Evolutionary conservation across 352 stramenopile genomes (phyloP).

Genomic region (Phytophthora hybrid): DNA sequence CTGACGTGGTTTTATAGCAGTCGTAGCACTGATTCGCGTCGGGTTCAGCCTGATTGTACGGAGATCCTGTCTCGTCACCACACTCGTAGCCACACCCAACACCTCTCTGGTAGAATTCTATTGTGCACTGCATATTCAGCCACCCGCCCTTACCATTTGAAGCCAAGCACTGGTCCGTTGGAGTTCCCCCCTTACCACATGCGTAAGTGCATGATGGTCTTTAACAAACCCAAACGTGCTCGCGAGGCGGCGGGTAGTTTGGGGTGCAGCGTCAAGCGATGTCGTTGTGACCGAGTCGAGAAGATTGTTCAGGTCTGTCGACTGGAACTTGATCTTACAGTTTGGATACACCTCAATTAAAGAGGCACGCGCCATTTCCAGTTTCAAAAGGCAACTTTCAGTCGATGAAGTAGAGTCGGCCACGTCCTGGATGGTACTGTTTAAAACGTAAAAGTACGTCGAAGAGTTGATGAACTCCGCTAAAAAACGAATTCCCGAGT

Average conservation of each 20-base stretch:
- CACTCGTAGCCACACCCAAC: neutral
- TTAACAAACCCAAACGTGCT: slow-evolving; percentile 2
- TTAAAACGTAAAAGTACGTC: slow-evolving; percentile 1
- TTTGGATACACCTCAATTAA: slow-evolving; percentile 7
- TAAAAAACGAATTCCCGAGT: slow-evolving; percentile 1
- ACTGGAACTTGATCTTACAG: slow-evolving; percentile 15
- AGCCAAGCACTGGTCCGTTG: neutral
- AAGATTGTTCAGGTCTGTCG: slow-evolving; percentile 4
- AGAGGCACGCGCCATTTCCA: slow-evolving; percentile 2
- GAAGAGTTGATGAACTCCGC: neutral
- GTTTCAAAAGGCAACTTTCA: neutral
- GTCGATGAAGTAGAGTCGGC: neutral
- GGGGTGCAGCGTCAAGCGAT: neutral
- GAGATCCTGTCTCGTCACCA: neutral
- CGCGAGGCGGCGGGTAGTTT: neutral
- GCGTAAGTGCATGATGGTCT: neutral
- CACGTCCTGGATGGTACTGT: neutral
- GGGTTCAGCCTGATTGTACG: neutral
- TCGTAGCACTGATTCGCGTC: slow-evolving; percentile 1
- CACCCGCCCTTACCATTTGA: neutral
- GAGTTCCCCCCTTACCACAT: neutral
- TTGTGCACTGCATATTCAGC: neutral
- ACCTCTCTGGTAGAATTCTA: neutral
- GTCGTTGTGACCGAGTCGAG: neutral
- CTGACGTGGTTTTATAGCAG: neutral